Evolutionary conservation across 2,329 filamentous ascomycete genomes (phyloP).

Genomic region (Trichoderma harzianum): DNA sequence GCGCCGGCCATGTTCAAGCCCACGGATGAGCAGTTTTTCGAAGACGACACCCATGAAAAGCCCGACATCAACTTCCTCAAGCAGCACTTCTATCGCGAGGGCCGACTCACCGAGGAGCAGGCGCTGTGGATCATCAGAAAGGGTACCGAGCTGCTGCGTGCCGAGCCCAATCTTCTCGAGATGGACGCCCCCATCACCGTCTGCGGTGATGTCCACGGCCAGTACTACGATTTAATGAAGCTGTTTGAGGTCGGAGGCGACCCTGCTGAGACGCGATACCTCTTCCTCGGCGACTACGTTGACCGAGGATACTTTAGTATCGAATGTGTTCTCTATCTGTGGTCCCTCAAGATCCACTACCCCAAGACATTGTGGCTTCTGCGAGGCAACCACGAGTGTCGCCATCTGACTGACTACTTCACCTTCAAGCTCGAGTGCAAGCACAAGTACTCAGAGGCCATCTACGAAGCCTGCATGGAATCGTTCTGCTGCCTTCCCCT

Average conservation of each 20-base stretch:
- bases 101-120: slow-evolving; percentile 93
- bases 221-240: slow-evolving; percentile 99
- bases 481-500: slow-evolving; percentile 93
- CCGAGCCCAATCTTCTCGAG: slow-evolving; percentile 93
- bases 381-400: slow-evolving; percentile 96
- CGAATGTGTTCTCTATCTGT: slow-evolving; percentile 96
- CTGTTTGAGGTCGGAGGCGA: slow-evolving; percentile 97
- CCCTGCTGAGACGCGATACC: slow-evolving; percentile 90
- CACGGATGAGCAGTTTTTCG: slow-evolving; percentile 91
- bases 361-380: slow-evolving; percentile 96
- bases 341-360: slow-evolving; percentile 98
- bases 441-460: slow-evolving; percentile 95
- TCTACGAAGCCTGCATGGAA: slow-evolving; percentile 98
- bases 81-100: slow-evolving; percentile 97
- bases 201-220: slow-evolving; percentile 95
- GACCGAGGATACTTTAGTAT: slow-evolving; percentile 99
- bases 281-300: slow-evolving; percentile 97
- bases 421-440: slow-evolving; percentile 99
- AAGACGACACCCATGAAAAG: slow-evolving; percentile 79
- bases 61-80: slow-evolving; percentile 93
- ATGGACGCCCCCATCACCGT: slow-evolving; percentile 99
- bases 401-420: slow-evolving; percentile 99
- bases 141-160: slow-evolving; percentile 80
- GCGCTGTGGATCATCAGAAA: slow-evolving; percentile 90
- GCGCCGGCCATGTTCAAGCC: slow-evolving; percentile 91